Evolutionary conservation across 2,329 filamentous ascomycete genomes (phyloP), one percentile per base, ranked within the genome.

Genomic region (Aureobasidium sp.): DNA sequence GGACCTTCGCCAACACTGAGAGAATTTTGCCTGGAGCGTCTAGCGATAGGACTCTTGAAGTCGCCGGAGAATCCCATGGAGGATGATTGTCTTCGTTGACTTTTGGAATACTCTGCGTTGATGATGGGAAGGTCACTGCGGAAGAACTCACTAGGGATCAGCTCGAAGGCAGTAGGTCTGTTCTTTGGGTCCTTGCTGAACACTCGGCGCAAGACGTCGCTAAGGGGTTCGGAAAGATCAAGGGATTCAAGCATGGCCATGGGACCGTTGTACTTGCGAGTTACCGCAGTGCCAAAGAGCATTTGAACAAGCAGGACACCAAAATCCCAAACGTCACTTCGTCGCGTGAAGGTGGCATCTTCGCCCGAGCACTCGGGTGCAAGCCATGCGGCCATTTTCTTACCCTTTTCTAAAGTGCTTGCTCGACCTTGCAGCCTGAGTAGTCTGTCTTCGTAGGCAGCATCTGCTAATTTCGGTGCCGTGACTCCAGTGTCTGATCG

Each of bases 261-360:
- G 1, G 93, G 92, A 0, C 91, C 95, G 16, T 86, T 86, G 72
- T 94, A 93, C 63, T 86, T 88, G 63, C 87, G 81, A n/a, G 88
- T 79, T 7, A 91, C 83, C 66, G 91, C 85, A 37, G 91, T 79
- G 2, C 94, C 94, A 72, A 97, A 93, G 3, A 94, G 83, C 91
- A 97, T 97, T 72, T 99, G 93, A 42, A 96, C 75, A 67, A 97
- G 89, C 5, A 97, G 83, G 34, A 97, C 85, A 5, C 94, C 94
- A 68, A 99, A 86, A 66, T 97, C 90, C 94, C 94, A 99, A 9
- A 97, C 84, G 72, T 97, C 94, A 0, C 91, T 90, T 72, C 96
- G 96, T 68, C 75, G 87, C 80, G 72, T 88, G 63, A 49, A 60
- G 1, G 81, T 80, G 4, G 83, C 69, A 41, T 74, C 70, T 73